Evolutionary conservation across 2,329 filamentous ascomycete species (phyloP), one percentile per base, ranked within the genome.

Genomic region (Neocucurbitaria cava): DNA sequence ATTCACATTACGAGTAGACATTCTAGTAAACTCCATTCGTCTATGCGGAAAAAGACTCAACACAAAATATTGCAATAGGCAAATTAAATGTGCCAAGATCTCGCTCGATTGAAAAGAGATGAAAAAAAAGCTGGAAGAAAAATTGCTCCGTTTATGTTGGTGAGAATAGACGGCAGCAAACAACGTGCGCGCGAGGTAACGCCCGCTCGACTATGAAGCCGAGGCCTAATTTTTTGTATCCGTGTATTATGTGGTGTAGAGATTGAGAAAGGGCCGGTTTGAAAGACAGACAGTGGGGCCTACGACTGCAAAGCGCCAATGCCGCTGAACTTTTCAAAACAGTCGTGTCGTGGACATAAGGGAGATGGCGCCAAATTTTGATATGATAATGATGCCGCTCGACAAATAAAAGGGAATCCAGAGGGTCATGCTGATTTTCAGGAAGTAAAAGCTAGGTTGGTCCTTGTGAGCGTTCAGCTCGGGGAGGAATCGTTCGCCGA

Each of bases 291-390:
- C 13, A 28, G 31, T 28, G 6, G 39, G 21, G 44, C 33, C 38
- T 28, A 43, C 52, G 35, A 42, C 49, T 59, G 56, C 58, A 53
- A 59, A 31, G 30, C 30, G 30, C 45, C 44, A 49, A 45, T 47
- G 26, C 44, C 31, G 52, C 58, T 49, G 17, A 33, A 38, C 33
- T 51, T 54, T 56, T 61, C 41, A 43, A 59, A 47, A 49, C 33
- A n/a, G 8, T 46, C 35, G 28, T 39, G 8, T 46, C 35, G 28
- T 39, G 6, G 31, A 54, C 26, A 30, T 46, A 20, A 36, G 30
- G 33, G 31, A 48, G 9, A 45, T 49, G 30, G 30, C 15, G 52
- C 43, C 39, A 42, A 21, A 17, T 30, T 51, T 46, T 55, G 9
- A 20, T 23, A 26, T 43, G 20, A 33, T 44, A 15, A 38, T 46